phyloP scores from a whole-genome alignment of 2,329 filamentous ascomycete genomes.

The Xylariaceae sp. region DNA sequence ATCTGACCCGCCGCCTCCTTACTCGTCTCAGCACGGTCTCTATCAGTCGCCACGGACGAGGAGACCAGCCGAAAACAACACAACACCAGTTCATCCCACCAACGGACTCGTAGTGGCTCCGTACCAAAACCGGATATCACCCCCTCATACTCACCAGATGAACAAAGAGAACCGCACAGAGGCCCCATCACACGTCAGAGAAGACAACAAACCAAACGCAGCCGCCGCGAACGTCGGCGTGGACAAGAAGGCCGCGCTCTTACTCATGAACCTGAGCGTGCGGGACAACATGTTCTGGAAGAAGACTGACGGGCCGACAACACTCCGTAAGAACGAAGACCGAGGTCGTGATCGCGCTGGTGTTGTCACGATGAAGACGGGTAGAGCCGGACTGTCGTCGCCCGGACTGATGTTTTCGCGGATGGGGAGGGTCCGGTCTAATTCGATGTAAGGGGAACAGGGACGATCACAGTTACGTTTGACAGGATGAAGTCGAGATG shows the following conservation, averaged over 20 bases:
- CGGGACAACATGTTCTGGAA: slow-evolving; percentile 28
- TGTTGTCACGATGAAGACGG: background rate
- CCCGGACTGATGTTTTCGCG: slow-evolving; percentile 26
- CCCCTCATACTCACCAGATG: background rate
- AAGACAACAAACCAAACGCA: slow-evolving; percentile 11
- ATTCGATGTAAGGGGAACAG: slow-evolving; percentile 32
- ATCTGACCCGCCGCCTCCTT: slow-evolving; percentile 3
- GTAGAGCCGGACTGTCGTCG: slow-evolving; percentile 10
- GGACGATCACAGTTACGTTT: background rate
- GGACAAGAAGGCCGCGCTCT: slow-evolving; percentile 43
- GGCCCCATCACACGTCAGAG: slow-evolving; percentile 3
- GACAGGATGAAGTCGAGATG: no score
- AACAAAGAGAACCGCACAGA: slow-evolving; percentile 1
- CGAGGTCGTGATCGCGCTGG: background rate
- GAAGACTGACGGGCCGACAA: background rate
- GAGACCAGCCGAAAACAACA: slow-evolving; percentile 21
- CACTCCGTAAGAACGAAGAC: background rate
- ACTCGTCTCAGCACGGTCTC: background rate
- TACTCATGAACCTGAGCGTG: slow-evolving; percentile 45
- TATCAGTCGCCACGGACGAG: slow-evolving; percentile 20
- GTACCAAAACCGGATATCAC: slow-evolving; percentile 3
- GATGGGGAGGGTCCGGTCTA: slow-evolving; percentile 39
- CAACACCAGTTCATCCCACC: background rate
- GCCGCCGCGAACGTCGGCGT: slow-evolving; percentile 19
- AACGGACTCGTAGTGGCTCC: background rate